Percentiles rank a stretch among this genome's conserved stretches.
phyloP scores from a whole-genome alignment of 2,329 filamentous ascomycete genomes.

The Raffaelea albimanens region DNA sequence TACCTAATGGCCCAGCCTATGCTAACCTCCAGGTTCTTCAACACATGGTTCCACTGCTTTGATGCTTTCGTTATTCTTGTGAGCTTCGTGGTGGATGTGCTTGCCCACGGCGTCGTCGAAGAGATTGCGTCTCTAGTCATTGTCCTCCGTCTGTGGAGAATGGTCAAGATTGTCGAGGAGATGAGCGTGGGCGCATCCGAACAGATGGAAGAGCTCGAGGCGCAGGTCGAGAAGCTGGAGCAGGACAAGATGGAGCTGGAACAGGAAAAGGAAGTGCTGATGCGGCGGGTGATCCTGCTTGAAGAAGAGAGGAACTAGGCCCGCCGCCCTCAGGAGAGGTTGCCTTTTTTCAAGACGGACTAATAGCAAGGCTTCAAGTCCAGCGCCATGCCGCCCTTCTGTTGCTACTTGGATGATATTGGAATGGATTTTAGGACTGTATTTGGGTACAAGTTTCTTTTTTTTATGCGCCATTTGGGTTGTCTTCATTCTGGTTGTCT shows the following conservation, averaged over 20 bases:
- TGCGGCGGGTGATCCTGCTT: slow-evolving; percentile 5
- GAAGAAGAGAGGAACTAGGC: not conserved
- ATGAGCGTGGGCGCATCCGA: slow-evolving; percentile 54
- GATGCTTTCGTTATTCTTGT: slow-evolving; percentile 54
- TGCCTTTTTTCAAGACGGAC: too few species aligned
- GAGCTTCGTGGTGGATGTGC: slow-evolving; percentile 52
- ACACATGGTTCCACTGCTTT: slow-evolving; percentile 51
- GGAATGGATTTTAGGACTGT: too few species aligned
- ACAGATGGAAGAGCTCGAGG: slow-evolving; percentile 48
- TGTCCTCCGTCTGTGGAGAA: slow-evolving; percentile 56
- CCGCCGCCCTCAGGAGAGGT: too few species aligned
- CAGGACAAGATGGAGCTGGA: slow-evolving; percentile 30
- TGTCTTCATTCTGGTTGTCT: too few species aligned
- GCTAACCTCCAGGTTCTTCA: slow-evolving; percentile 37
- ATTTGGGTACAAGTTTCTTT: too few species aligned
- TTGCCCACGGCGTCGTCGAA: slow-evolving; percentile 49
- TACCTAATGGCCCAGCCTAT: too few species aligned
- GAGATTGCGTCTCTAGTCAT: slow-evolving; percentile 59
- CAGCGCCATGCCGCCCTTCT: too few species aligned
- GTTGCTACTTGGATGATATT: too few species aligned
- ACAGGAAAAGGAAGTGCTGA: slow-evolving; percentile 29
- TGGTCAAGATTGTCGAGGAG: slow-evolving; percentile 64
- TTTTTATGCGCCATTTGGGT: too few species aligned
- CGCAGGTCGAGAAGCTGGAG: slow-evolving; percentile 41
- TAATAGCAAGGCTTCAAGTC: too few species aligned